Evolutionary conservation across 2,329 filamentous ascomycete species (phyloP), one percentile per base, ranked within the genome.

Genomic region (Chrysosporium queenslandicum): DNA sequence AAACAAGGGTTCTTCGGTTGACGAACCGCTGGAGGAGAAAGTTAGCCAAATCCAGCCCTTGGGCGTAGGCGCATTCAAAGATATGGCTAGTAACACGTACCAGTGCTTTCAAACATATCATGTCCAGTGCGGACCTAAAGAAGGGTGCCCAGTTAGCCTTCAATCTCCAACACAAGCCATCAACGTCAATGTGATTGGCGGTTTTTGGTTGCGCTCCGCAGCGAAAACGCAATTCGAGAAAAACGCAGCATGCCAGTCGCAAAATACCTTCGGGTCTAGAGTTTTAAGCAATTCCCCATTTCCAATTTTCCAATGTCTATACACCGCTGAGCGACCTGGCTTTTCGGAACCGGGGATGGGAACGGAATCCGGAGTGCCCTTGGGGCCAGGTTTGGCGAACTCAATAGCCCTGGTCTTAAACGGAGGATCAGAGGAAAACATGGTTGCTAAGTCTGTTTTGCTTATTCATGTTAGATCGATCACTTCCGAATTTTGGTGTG

Each of bases 281-380:
- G 85, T 84, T 62, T 79, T 76, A 39, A 94, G 71, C 53, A 94
- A 75, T 54, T 79, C 80, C 16, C 55, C 53, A 69, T 94, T 83
- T 53, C 77, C 77, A 64, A 84, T 83, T 58, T 80, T 80, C 81
- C 84, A 94, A 69, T 95, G 85, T 56, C 92, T 81, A 71, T 97
- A 97, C 58, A 94, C 71, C 43, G 81, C 73, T 46, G 78, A 85
- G 59, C 89, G 83, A 55, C 83, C 86, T 46, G 86, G 81, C 55
- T 77, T 74, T 68, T 86, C 80, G 43, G 85, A 83, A 56, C 86
- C 86, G 0, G 88, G 84, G 18, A 98, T 62, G 11, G 87, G 74
- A 12, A 95, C 74, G 42, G 85, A 86, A 66, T 92, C 92, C 1
- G 89, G 86, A 46, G 80, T 74, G 58, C 88, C 88, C 7, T 83